These are phyloP conservation scores for Lizonia empirigonia DNA, from an alignment of 2,329 filamentous ascomycete genomes.

Conservation along the genomic window DNA sequence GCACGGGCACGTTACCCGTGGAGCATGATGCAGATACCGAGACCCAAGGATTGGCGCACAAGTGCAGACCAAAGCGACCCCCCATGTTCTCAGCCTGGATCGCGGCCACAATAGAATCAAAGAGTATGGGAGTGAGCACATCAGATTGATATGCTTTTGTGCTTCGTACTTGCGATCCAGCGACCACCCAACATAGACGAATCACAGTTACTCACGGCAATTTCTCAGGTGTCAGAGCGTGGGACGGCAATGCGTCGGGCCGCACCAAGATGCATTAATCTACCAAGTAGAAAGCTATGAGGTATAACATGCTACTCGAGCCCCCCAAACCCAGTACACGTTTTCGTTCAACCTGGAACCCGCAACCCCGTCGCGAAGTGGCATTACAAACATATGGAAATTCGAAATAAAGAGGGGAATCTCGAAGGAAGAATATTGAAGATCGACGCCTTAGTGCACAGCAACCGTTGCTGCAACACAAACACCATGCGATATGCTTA, in stretches of 20 bases:
- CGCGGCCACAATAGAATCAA: too few relatives aligned
- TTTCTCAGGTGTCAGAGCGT: background rate
- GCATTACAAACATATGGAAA: conserved; percentile 50
- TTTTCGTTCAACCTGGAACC: conserved; percentile 15
- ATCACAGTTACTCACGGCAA: background rate
- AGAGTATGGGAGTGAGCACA: too few relatives aligned
- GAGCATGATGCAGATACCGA: too few relatives aligned
- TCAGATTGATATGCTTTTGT: too few relatives aligned
- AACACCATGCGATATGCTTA: conserved; percentile 54
- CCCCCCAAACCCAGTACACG: conserved; percentile 17
- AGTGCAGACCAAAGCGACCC: too few relatives aligned
- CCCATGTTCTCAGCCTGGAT: too few relatives aligned
- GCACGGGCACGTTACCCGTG: too few relatives aligned
- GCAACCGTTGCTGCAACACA: conserved; percentile 19
- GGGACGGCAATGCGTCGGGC: conserved; percentile 5
- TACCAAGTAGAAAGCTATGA: conserved; percentile 18
- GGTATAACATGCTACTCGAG: conserved; percentile 14
- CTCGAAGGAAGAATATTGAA: conserved; percentile 43
- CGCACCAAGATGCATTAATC: conserved; percentile 17
- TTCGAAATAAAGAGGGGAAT: conserved; percentile 49
- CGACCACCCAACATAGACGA: background rate
- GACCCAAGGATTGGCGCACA: too few relatives aligned
- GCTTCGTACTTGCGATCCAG: background rate
- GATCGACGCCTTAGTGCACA: conserved; percentile 23
- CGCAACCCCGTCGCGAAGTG: conserved; percentile 37